These are phyloP conservation scores for Sphaceloma murrayae DNA, from an alignment of 2,329 filamentous ascomycete genomes.

Conservation along the genomic window DNA sequence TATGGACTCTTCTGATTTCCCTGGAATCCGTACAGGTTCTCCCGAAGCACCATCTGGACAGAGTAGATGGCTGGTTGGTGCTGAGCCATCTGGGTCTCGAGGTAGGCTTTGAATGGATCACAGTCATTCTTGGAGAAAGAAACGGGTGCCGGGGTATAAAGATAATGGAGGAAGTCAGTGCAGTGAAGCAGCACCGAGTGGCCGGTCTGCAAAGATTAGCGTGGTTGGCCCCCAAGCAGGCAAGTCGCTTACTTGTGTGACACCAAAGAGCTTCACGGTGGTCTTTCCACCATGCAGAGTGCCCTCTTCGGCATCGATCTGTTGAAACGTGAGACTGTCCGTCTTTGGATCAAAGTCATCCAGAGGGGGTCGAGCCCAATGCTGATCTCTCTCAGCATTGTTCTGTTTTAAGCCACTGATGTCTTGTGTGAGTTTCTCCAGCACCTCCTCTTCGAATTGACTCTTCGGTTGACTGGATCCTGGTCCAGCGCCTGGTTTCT, in stretches of 20 bases:
- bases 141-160: slow-evolving; percentile 82
- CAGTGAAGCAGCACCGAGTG: slow-evolving; percentile 93
- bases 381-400: slow-evolving; percentile 87
- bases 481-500: slow-evolving; percentile 52
- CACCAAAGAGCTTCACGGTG: slow-evolving; percentile 85
- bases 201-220: slow-evolving; percentile 55
- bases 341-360: slow-evolving; percentile 52
- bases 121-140: slow-evolving; percentile 73
- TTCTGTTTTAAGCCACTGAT: slow-evolving; percentile 74
- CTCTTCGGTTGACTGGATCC: slow-evolving; percentile 76
- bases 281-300: slow-evolving; percentile 65
- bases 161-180: slow-evolving; percentile 89
- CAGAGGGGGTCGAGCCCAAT: slow-evolving; percentile 65
- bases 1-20: slow-evolving; percentile 88
- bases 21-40: slow-evolving; percentile 90
- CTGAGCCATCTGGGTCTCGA: slow-evolving; percentile 70
- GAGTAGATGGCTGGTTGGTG: slow-evolving; percentile 67
- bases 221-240: too few species aligned
- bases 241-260: slow-evolving; percentile 56
- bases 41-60: slow-evolving; percentile 70
- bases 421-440: slow-evolving; percentile 94
- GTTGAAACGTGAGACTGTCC: slow-evolving; percentile 77
- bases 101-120: slow-evolving; percentile 63
- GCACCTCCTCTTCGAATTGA: slow-evolving; percentile 82
- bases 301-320: slow-evolving; percentile 91